Evolutionary conservation across 768 basidiomycete species (phyloP), one percentile per base, ranked within the genome.

Genomic region (Terana coerulea): DNA sequence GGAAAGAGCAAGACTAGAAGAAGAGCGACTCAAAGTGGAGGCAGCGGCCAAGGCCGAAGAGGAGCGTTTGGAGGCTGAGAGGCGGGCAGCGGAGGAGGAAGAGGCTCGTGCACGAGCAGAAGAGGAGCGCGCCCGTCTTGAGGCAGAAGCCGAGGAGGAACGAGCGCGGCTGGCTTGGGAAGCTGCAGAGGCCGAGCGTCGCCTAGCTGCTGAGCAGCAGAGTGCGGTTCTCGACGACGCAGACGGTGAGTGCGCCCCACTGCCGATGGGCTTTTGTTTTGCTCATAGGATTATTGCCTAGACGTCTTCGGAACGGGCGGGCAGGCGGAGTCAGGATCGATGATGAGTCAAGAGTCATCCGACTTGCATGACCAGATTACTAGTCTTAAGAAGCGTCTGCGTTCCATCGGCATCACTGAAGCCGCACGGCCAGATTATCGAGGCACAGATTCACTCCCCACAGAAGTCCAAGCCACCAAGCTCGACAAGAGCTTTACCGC

Each of bases 331-430:
- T 40, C 30, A 10, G 59, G 64, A 10, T 65, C 62, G 17, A 59
- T 53, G 17, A 61, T 69, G 57, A 67, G 68, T 8, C 65, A 70
- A 46, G 75, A 75, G 58, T 67, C 74, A 54, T 56, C 64, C 35
- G 73, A 77, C 49, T 62, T 85, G 8, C 75, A 81, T 58, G 63
- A 68, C 22, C 74, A 68, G 26, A 76, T 90, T 36, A 63, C 79
- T 42, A 65, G 67, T 1, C 68, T 88, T 24, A 75, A 86, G 49
- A 85, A 76, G 59, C 75, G 79, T 11, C 68, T 91, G 28, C 77
- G 77, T 37, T 77, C 81, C 8, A 72, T 91, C 53, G 76, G 73
- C 48, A 78, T 90, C 55, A 78, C 79, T 41, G 75, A 79, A 35
- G 63, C 72, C 34, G 74, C 77, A 15, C 74, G 74, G 21, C 78